These are phyloP conservation scores for Suillus paluster DNA, from an alignment of 768 basidiomycete species.

Conservation along the genomic window DNA sequence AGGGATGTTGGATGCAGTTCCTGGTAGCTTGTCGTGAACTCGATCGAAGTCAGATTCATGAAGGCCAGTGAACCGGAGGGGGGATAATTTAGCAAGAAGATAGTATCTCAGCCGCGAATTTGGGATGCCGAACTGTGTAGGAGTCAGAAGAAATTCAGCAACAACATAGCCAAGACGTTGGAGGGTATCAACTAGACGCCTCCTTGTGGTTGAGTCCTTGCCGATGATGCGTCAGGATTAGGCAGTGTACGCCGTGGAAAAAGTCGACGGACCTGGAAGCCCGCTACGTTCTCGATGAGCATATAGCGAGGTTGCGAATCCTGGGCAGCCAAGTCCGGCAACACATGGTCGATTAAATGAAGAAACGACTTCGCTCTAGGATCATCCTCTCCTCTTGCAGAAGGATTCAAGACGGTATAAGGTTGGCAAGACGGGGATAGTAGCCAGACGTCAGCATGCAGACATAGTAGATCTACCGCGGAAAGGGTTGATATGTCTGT, in stretches of 20 bases:
- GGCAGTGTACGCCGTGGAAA: conserved; percentile 4
- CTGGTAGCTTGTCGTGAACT: conserved; percentile 61
- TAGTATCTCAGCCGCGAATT: conserved; percentile 86
- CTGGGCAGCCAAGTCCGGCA: conserved; percentile 57
- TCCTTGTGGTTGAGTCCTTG: conserved; percentile 69
- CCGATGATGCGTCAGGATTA: conserved; percentile 13
- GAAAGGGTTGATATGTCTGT: conserved; percentile 66
- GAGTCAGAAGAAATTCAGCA: conserved; percentile 70
- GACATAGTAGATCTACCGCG: conserved; percentile 47
- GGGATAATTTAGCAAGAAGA: conserved; percentile 62
- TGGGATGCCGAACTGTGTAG: conserved; percentile 78
- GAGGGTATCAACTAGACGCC: conserved; percentile 56
- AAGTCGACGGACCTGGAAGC: conserved; percentile 67
- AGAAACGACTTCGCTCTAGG: conserved; percentile 79
- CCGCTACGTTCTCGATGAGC: conserved; percentile 82
- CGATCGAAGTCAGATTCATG: conserved; percentile 17
- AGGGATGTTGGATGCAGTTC: conserved; percentile 7
- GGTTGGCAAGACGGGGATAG: conserved; percentile 86
- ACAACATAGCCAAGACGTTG: conserved; percentile 57
- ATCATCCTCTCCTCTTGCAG: conserved; percentile 70
- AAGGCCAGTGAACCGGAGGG: conserved; percentile 42
- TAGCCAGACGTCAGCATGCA: conserved; percentile 71
- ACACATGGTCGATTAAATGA: conserved; percentile 63
- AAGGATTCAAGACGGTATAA: conserved; percentile 78
- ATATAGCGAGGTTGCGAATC: conserved; percentile 58